These are phyloP conservation scores for Rusavskia elegans DNA, from an alignment of 495 filamentous ascomycete species.

Conservation along the genomic window DNA sequence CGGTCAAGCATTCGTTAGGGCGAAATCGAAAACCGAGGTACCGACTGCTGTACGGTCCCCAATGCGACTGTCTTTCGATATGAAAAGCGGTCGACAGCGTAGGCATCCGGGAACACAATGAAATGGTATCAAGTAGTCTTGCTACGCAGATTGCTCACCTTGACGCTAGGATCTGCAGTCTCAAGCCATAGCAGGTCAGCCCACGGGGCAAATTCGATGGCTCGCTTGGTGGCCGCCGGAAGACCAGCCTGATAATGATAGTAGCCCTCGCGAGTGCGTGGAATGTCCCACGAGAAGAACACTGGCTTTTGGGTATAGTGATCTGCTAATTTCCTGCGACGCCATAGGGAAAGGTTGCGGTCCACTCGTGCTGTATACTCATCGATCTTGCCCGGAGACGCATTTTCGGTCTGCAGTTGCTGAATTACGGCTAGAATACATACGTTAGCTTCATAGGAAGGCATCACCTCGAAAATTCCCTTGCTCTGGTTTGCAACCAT, in stretches of 20 bases:
- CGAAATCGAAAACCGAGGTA: too few species aligned
- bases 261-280: slow-evolving; percentile 86
- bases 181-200: slow-evolving; percentile 96
- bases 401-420: slow-evolving; percentile 50
- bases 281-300: slow-evolving; percentile 78
- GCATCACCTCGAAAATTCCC: too few species aligned
- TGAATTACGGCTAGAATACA: slow-evolving; percentile 42
- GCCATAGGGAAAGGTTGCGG: slow-evolving; percentile 57
- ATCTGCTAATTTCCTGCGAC: slow-evolving; percentile 54
- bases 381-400: slow-evolving; percentile 41
- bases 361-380: slow-evolving; percentile 50
- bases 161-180: slow-evolving; percentile 73
- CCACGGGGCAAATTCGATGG: slow-evolving; percentile 77
- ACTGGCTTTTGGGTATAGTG: slow-evolving; percentile 49
- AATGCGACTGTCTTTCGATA: too few species aligned
- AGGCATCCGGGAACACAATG: too few species aligned
- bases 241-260: slow-evolving; percentile 91
- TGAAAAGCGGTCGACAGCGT: too few species aligned
- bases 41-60: too few species aligned
- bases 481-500: background rate
- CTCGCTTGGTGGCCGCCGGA: slow-evolving; percentile 78
- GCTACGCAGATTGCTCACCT: slow-evolving; percentile 3
- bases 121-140: too few species aligned
- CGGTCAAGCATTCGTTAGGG: too few species aligned
- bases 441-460: background rate